Evolutionary conservation across 2,329 filamentous ascomycete species (phyloP).

Genomic region (Chaetomium sp.): DNA sequence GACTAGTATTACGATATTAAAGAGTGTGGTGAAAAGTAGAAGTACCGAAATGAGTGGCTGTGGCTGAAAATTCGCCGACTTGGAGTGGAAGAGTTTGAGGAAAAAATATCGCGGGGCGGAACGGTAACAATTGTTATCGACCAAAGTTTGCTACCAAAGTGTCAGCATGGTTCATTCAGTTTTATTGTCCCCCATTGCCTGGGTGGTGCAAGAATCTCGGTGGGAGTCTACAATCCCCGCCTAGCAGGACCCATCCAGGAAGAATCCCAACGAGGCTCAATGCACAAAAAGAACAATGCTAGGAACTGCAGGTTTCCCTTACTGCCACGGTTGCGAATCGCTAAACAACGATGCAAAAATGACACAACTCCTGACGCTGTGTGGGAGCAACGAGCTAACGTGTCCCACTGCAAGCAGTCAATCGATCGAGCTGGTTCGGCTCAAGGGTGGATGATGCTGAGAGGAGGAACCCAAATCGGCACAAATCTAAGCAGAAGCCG

Average conservation of each 20-base stretch:
- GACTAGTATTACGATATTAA: conserved; percentile 53
- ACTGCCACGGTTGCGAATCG: conserved; percentile 43
- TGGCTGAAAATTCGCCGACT: conserved; percentile 44
- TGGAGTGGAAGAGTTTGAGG: conserved; percentile 28
- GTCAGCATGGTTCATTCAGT: conserved; percentile 19
- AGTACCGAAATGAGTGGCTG: conserved; percentile 50
- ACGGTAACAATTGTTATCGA: conserved; percentile 42
- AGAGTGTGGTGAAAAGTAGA: conserved; percentile 45
- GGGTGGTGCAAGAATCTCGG: no score
- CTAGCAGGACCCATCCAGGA: conserved; percentile 17
- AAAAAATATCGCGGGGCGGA: conserved; percentile 34
- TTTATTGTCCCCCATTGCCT: no score
- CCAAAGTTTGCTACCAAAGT: conserved; percentile 21
- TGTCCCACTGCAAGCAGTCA: conserved; percentile 49
- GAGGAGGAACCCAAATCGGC: conserved; percentile 31
- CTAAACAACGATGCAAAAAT: conserved; percentile 37
- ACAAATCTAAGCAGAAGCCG: conserved; percentile 35
- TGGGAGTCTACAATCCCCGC: no score
- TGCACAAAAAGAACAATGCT: not conserved
- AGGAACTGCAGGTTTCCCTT: conserved; percentile 34
- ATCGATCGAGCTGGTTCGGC: conserved; percentile 35
- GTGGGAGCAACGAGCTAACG: conserved; percentile 59
- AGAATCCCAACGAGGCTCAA: conserved; percentile 11
- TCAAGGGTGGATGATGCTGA: conserved; percentile 30
- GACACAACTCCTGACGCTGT: conserved; percentile 43